Evolutionary conservation across 192 early-diverging fungal species (phyloP), one percentile per base, ranked within the genome.

Genomic region (Glomus cerebriforme): DNA sequence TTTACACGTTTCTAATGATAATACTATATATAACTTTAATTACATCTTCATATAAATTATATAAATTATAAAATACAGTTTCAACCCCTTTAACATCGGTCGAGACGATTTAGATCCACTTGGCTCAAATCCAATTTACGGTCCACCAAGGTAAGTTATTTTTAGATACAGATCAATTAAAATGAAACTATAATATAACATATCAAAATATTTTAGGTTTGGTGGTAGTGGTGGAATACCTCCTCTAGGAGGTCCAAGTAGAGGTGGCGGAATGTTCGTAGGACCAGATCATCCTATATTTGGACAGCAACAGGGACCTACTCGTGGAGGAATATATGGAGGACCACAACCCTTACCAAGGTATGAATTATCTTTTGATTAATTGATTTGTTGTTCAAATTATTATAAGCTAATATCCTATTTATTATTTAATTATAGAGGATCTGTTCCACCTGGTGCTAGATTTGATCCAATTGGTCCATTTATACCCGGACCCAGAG

Each of bases 401-500:
- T 45, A 43, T 63, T 60, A 8, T 62, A 65, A n/a, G 43, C 24
- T 54, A 22, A 62, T 22, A 47, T 27, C 0, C 10, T 43, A 43
- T 35, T 2, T 43, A 43, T 13, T 43, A 43, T 12, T 58, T 15
- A 59, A 32, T 31, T 64, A 17, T 59, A 87, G 89, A 75, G 92
- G 90, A 29, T 87, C 92, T 31, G 93, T 94, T 63, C 94, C 94
- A 10, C 89, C 95, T 15, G 95, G 95, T 29, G 96, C 96, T 12
- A 88, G 96, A 26, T 98, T 96, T 83, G 95, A 98, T 82, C 96
- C 96, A 7, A 95, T 97, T 78, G 88, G 88, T 19, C 96, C 96
- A 13, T 94, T 94, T 79, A 92, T 89, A 17, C 71, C 80, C 7
- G 93, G 90, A 17, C 71, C 80, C 7, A 58, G 65, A n/a, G 75